phyloP scores from a whole-genome alignment of 2,329 filamentous ascomycete species.

The Penicillium sp. region DNA sequence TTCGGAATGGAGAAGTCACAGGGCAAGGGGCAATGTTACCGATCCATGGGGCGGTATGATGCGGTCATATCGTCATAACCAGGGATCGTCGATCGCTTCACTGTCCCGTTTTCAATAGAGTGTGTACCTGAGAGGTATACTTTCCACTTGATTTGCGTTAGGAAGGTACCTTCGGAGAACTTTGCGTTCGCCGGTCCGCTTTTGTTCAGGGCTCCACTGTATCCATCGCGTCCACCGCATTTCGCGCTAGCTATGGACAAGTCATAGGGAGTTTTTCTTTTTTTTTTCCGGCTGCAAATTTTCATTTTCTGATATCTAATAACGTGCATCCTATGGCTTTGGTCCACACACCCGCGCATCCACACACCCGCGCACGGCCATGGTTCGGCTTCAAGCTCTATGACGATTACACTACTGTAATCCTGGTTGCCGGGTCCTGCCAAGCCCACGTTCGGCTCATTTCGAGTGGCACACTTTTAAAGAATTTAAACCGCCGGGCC shows the following conservation, averaged over 20 bases:
- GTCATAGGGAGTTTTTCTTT: neutral
- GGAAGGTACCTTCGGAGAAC: slow-evolving; percentile 10
- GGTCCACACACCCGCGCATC: slow-evolving; percentile 2
- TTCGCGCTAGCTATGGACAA: neutral
- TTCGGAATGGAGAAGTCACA: neutral
- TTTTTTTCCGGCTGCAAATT: neutral
- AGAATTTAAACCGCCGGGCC: neutral
- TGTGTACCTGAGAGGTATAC: slow-evolving; percentile 8
- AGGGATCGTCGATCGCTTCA: slow-evolving; percentile 4
- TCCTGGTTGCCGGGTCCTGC: slow-evolving; percentile 17
- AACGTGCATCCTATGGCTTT: neutral
- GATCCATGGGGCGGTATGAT: neutral
- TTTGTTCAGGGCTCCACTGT: neutral
- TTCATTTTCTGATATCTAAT: slow-evolving; percentile 1
- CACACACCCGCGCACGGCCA: slow-evolving; percentile 3
- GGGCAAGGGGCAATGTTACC: neutral
- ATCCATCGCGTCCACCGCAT: slow-evolving; percentile 1
- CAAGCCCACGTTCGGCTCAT: slow-evolving; percentile 9
- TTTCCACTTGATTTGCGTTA: neutral
- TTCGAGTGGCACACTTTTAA: neutral
- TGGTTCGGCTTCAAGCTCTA: slow-evolving; percentile 5
- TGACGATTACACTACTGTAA: slow-evolving; percentile 23
- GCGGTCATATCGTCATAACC: slow-evolving; percentile 6
- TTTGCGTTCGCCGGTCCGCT: slow-evolving; percentile 2
- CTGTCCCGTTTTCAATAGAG: neutral